Conservation (phyloP, 192 early-diverging fungal genomes). For the Backusella australiensis region DNA sequence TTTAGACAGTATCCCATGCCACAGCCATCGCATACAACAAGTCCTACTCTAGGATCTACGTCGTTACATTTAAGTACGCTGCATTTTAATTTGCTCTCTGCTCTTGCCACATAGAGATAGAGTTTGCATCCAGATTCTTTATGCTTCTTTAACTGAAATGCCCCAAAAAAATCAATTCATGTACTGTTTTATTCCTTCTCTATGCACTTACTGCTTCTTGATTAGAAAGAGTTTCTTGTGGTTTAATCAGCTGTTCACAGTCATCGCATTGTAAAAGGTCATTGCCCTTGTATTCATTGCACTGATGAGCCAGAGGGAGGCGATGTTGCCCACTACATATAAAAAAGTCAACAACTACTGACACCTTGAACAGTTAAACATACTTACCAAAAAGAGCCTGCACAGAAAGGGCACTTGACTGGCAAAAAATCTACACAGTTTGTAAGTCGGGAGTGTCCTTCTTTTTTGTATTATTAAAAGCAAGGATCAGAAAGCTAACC, state of each 20-base stretch:
- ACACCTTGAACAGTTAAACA: neutral
- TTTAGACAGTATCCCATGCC: conserved; percentile 8
- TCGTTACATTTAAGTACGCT: conserved; percentile 5
- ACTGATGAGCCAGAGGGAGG: conserved; percentile 5
- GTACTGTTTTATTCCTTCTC: neutral
- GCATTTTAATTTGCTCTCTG: neutral
- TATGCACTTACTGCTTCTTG: conserved; percentile 5
- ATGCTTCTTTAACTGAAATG: conserved; percentile 5
- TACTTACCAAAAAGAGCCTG: conserved; percentile 1
- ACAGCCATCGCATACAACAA: conserved; percentile 11
- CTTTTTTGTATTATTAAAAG: neutral
- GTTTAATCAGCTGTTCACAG: conserved; percentile 6
- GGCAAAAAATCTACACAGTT: conserved; percentile 8
- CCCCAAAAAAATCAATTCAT: neutral
- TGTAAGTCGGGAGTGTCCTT: neutral
- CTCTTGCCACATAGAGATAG: neutral
- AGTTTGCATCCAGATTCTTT: conserved; percentile 3
- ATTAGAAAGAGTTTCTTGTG: neutral
- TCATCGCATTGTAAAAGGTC: conserved; percentile 12
- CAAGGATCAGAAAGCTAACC: neutral
- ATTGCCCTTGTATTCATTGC: neutral
- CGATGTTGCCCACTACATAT: conserved; percentile 8
- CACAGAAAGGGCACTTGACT: conserved; percentile 11
- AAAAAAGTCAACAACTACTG: neutral
- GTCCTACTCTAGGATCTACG: conserved; percentile 15